Conservation (phyloP, 192 early-diverging fungal species). For the Diversispora eburnea region DNA sequence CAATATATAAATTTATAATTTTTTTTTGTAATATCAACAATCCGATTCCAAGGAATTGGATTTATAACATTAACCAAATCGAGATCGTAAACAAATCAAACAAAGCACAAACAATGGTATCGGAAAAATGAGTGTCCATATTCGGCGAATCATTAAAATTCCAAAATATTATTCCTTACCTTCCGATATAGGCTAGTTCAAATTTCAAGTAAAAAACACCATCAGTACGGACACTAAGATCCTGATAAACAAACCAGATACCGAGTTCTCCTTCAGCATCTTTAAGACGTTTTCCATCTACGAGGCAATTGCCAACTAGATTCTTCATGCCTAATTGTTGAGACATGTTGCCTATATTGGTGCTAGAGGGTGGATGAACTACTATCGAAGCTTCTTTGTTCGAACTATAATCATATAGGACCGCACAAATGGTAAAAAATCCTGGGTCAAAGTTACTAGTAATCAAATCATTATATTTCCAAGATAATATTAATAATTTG, state of each 20-base stretch:
- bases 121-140: not conserved
- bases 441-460: not conserved
- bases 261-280: not conserved
- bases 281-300: not conserved
- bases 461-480: not conserved
- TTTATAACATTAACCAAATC: no score
- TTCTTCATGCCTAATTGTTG: not conserved
- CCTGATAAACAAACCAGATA: slow-evolving; percentile 13
- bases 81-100: no score
- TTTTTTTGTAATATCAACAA: not conserved
- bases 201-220: slow-evolving; percentile 6
- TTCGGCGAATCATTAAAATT: not conserved
- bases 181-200: not conserved
- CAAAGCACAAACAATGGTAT: no score
- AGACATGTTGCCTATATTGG: not conserved
- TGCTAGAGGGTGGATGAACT: not conserved
- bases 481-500: not conserved
- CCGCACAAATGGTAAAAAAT: not conserved
- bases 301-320: not conserved
- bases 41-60: not conserved
- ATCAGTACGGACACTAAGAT: slow-evolving; percentile 5
- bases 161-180: not conserved
- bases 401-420: not conserved
- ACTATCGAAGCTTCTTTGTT: not conserved
- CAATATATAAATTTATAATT: not conserved